phyloP scores from a whole-genome alignment of 2,329 filamentous ascomycete genomes.

The Aspergillus melleus region DNA sequence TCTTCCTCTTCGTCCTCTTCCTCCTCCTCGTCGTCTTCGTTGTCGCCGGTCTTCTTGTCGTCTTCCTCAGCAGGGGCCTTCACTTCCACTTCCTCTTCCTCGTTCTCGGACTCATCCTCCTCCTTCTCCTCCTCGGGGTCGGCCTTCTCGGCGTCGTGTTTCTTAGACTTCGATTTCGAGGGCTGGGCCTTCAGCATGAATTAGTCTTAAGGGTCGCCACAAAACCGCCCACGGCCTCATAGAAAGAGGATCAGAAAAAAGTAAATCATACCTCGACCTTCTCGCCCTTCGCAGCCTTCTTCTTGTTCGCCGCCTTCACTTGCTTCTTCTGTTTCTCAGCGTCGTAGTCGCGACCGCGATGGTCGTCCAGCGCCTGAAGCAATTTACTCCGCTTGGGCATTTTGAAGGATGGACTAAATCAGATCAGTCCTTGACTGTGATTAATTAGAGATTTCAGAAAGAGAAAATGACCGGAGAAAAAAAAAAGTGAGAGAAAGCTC shows the following conservation, averaged over 20 bases:
- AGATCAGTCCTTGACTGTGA: constrained; percentile 1
- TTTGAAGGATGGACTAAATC: constrained; percentile 11
- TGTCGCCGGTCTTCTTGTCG: constrained; percentile 30
- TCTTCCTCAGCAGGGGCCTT: constrained; percentile 33
- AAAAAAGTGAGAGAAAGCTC: constrained; percentile 8
- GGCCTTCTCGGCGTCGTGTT: constrained; percentile 39
- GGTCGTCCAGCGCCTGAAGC: constrained; percentile 57
- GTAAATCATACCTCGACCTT: constrained; percentile 12
- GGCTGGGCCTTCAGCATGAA: background rate
- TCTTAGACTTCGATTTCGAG: constrained; percentile 16
- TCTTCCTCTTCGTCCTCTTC: constrained; percentile 64
- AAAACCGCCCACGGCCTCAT: background rate
- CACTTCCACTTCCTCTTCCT: constrained; percentile 28
- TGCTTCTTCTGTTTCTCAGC: constrained; percentile 76
- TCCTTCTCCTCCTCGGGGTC: constrained; percentile 38
- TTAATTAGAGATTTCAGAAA: background rate
- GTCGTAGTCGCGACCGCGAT: constrained; percentile 67
- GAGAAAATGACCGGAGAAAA: background rate
- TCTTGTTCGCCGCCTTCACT: constrained; percentile 50
- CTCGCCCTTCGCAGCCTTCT: constrained; percentile 37
- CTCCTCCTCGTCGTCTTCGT: constrained; percentile 39
- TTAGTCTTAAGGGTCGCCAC: background rate
- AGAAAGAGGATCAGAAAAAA: background rate
- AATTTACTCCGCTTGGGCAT: constrained; percentile 60
- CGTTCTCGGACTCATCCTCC: constrained; percentile 32